These are phyloP conservation scores for Yamadazyma diddensiae DNA, from an alignment of 1,139 yeast species.

Conservation along the genomic window DNA sequence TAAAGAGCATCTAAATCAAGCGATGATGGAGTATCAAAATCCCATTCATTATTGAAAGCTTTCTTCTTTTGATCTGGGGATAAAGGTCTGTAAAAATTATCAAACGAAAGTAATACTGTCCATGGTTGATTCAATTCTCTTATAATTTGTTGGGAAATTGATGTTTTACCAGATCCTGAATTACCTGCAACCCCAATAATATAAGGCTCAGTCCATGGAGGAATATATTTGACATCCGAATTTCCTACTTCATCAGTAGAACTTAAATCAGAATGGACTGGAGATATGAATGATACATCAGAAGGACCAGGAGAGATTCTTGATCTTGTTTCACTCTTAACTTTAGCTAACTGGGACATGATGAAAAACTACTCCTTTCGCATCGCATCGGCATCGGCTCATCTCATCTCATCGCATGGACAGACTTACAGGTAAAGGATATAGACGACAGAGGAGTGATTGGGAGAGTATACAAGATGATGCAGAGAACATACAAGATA, in stretches of 20 bases:
- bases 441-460: slow-evolving; percentile 9
- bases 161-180: slow-evolving; percentile 94
- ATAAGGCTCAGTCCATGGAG: slow-evolving; percentile 97
- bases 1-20: slow-evolving; percentile 73
- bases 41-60: slow-evolving; percentile 70
- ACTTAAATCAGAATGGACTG: neutral
- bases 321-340: slow-evolving; percentile 3
- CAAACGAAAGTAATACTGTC: slow-evolving; percentile 90
- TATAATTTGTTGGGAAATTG: slow-evolving; percentile 82
- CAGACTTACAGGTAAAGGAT: slow-evolving; percentile 2
- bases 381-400: slow-evolving; percentile 4
- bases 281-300: slow-evolving; percentile 5
- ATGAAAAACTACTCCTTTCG: slow-evolving; percentile 1
- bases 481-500: neutral
- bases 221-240: slow-evolving; percentile 51
- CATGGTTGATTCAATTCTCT: slow-evolving; percentile 85
- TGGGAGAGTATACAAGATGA: too few species aligned
- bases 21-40: slow-evolving; percentile 83
- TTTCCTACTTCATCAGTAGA: neutral
- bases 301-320: slow-evolving; percentile 10
- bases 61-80: slow-evolving; percentile 52
- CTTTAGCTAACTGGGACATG: slow-evolving; percentile 5
- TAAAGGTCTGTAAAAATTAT: slow-evolving; percentile 83
- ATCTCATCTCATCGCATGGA: neutral
- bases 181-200: slow-evolving; percentile 94